These are phyloP conservation scores for Penicillium oxalicum DNA, from an alignment of 2,329 filamentous ascomycete species.

Conservation along the genomic window DNA sequence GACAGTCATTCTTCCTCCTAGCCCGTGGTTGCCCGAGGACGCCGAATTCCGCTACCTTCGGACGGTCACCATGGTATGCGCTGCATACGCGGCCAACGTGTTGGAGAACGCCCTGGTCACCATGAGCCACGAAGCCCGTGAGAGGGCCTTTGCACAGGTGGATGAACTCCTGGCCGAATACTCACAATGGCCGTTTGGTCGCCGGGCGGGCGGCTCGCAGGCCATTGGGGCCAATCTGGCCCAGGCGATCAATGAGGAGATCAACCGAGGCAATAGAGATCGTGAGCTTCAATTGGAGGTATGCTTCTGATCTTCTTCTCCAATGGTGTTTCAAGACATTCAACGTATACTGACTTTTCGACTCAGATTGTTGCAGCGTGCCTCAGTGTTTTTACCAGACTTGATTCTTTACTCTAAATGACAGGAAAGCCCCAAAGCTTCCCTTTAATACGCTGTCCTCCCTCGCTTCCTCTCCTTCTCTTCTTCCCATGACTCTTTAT, in stretches of 20 bases:
- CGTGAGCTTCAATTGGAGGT: constrained; percentile 96
- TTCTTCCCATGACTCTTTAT: not conserved
- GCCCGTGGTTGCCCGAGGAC: constrained; percentile 86
- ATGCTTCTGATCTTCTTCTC: constrained; percentile 25
- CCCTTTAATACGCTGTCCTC: constrained; percentile 22
- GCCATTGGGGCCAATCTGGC: constrained; percentile 90
- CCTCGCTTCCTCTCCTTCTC: not conserved
- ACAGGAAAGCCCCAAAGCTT: constrained; percentile 11
- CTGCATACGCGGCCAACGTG: constrained; percentile 95
- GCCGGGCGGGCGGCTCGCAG: constrained; percentile 66
- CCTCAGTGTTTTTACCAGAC: constrained; percentile 91
- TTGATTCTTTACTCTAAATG: constrained; percentile 81
- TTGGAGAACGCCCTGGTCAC: constrained; percentile 95
- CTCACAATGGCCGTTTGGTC: constrained; percentile 93
- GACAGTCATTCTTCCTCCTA: constrained; percentile 80
- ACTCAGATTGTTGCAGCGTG: constrained; percentile 78
- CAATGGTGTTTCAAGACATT: not conserved
- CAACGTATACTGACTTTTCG: constrained; percentile 12
- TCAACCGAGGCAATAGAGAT: constrained; percentile 81
- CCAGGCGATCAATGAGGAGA: constrained; percentile 79
- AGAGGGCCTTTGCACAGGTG: constrained; percentile 92
- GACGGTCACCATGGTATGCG: constrained; percentile 94
- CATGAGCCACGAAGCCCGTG: constrained; percentile 86
- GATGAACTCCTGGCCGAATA: constrained; percentile 94
- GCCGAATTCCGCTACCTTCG: constrained; percentile 90